These are phyloP conservation scores for Hibiscus syriacus DNA, from an alignment of 345 rosid genomes.

Conservation along the genomic window DNA sequence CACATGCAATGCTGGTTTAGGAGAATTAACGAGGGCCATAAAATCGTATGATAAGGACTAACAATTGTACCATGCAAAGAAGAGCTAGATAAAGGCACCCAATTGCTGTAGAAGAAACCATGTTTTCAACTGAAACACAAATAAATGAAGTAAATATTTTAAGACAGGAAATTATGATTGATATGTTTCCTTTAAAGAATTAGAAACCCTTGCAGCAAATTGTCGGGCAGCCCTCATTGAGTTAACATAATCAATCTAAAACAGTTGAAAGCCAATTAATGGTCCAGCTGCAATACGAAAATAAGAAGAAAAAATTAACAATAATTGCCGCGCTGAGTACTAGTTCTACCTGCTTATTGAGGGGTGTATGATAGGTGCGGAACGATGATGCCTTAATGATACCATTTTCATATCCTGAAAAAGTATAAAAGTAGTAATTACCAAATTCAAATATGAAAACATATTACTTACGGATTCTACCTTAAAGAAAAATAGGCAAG, in stretches of 20 bases:
- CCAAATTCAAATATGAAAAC: not conserved
- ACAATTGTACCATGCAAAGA: not conserved
- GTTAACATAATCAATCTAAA: slow-evolving; percentile 75
- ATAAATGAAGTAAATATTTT: not conserved
- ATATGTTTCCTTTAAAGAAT: slow-evolving; percentile 63
- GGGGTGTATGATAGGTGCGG: slow-evolving; percentile 97
- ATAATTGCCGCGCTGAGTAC: not conserved
- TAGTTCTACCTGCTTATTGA: slow-evolving; percentile 73
- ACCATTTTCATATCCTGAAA: slow-evolving; percentile 66
- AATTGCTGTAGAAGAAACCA: not conserved
- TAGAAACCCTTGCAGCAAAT: slow-evolving; percentile 65
- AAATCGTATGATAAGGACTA: not conserved
- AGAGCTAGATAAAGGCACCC: not conserved
- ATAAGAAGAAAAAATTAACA: slow-evolving; percentile 1
- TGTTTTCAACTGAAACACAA: not conserved
- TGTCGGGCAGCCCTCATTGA: slow-evolving; percentile 92
- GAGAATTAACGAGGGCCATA: not conserved
- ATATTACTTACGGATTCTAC: not conserved
- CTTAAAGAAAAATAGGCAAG: not conserved
- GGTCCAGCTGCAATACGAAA: not conserved
- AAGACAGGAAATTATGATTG: not conserved
- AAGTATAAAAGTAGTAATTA: slow-evolving; percentile 1
- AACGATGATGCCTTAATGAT: slow-evolving; percentile 86
- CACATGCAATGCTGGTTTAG: not conserved
- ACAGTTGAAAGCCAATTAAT: slow-evolving; percentile 7